Conservation (phyloP, 495 filamentous ascomycete species). For the Hypomontagnella submonticulosa region DNA sequence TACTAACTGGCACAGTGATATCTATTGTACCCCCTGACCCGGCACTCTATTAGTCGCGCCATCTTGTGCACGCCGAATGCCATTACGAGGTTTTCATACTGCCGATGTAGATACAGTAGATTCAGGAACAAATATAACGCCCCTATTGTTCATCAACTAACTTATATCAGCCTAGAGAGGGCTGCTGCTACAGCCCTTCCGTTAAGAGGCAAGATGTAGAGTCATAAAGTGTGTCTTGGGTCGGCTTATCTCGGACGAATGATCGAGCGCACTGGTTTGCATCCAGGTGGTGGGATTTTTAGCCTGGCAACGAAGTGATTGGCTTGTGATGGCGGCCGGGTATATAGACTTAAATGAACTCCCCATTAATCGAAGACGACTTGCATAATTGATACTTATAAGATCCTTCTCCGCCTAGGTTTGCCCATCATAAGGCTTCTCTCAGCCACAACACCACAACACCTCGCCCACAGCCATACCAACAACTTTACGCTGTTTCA, state of each 20-base stretch:
- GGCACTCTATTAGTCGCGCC: not conserved
- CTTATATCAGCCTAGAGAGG: not conserved
- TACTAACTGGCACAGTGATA: conserved; percentile 4
- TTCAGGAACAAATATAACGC: not conserved
- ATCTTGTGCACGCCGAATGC: not conserved
- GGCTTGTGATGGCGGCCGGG: conserved; percentile 41
- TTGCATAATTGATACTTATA: conserved; percentile 35
- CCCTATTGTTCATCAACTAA: conserved; percentile 1
- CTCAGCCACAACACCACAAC: conserved; percentile 27
- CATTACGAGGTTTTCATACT: not conserved
- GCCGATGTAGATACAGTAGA: not conserved
- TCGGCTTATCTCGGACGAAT: conserved; percentile 44
- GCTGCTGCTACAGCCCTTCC: conserved; percentile 9
- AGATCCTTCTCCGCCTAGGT: conserved; percentile 22
- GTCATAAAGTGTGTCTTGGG: conserved; percentile 12
- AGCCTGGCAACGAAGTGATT: conserved; percentile 36
- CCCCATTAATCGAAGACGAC: conserved; percentile 14
- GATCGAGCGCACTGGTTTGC: conserved; percentile 26
- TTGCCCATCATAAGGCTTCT: conserved; percentile 18
- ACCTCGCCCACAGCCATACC: conserved; percentile 13
- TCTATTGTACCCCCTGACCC: not conserved
- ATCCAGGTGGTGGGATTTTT: conserved; percentile 13
- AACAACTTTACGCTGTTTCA: conserved; percentile 13
- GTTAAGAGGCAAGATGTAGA: conserved; percentile 7
- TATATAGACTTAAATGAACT: conserved; percentile 44